These are phyloP conservation scores for Leishmania major DNA, from an alignment of 208 protist species.

Conservation along the genomic window DNA sequence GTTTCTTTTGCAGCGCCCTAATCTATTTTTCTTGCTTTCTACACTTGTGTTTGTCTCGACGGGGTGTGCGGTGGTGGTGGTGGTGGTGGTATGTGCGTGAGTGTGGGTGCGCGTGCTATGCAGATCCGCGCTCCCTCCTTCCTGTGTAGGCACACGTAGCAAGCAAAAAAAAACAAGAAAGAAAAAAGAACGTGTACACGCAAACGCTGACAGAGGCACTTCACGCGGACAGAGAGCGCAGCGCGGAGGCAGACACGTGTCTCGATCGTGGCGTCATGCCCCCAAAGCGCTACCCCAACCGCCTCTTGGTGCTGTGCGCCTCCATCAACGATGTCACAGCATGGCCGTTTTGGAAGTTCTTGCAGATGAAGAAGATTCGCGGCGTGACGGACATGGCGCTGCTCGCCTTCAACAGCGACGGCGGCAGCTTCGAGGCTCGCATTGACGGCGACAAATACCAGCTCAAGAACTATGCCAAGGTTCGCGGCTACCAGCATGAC, in stretches of 20 bases:
- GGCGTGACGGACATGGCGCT: conserved; percentile 79
- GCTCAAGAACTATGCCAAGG: conserved; percentile 74
- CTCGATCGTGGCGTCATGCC: conserved; percentile 8
- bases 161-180: not conserved
- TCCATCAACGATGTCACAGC: conserved; percentile 87
- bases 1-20: no score
- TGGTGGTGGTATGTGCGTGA: not conserved
- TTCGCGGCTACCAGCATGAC: conserved; percentile 63
- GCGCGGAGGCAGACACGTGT: not conserved
- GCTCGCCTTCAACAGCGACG: conserved; percentile 86
- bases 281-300: conserved; percentile 42
- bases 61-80: no score
- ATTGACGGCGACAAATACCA: conserved; percentile 73
- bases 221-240: not conserved
- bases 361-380: conserved; percentile 85
- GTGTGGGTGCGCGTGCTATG: not conserved
- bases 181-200: not conserved
- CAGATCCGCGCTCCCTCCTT: not conserved
- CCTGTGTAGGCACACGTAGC: not conserved
- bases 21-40: no score
- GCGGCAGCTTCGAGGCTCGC: conserved; percentile 85
- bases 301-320: conserved; percentile 74
- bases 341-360: conserved; percentile 91
- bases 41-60: not conserved
- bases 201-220: not conserved